Base-by-base conservation (phyloP, 2,329 filamentous ascomycete species). In the Cercospora janseana region DNA sequence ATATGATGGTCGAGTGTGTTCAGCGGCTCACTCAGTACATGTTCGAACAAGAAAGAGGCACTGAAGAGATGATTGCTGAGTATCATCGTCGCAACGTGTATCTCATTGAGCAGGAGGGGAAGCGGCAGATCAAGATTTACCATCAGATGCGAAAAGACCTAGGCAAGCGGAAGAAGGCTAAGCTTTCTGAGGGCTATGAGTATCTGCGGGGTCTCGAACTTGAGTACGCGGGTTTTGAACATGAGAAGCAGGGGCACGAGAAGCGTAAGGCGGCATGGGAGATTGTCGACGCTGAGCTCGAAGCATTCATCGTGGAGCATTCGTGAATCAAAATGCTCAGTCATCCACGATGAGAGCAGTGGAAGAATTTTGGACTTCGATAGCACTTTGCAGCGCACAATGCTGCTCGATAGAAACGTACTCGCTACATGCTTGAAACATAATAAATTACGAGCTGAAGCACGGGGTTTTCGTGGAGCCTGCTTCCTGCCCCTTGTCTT, bases 1-100 rank as follows among this genome's bases (percentile, higher is more conserved):
- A 72, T 12, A 61, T 67, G 27, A 59, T 75, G 18, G 60, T 70
- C 16, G 64, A 64, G n/a, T 64, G 71, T 3, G 69, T 70, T 3
- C 56, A 77, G 64, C 66, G 66, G 13, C 67, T 79, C 7, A 58
- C 73, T 6, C 69, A 62, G 1, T 70, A 77, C 48, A 67, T 80
- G 13, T 66, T 75, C 6, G 68, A 72, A n/a, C 69, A 72, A 35
- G 75, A 77, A 56, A 67, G 66, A 3, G 71, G 70, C 1, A 66
- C 77, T 20, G 62, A 61, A 3, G 66, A 73, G 21, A 70, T 77
- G 20, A 59, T 76, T 3, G 65, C 70, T 6, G 69, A 68, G 18
- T 79, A 75, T 55, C 67, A 65, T 27, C 61, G 66, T 23, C 72
- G 75, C 42, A 74, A 72, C 34, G 54, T 70, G 52, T 65, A 61